Evolutionary conservation across 192 early-diverging fungal genomes (phyloP), one percentile per base, ranked within the genome.

Genomic region (Ambispora gerdemannii): DNA sequence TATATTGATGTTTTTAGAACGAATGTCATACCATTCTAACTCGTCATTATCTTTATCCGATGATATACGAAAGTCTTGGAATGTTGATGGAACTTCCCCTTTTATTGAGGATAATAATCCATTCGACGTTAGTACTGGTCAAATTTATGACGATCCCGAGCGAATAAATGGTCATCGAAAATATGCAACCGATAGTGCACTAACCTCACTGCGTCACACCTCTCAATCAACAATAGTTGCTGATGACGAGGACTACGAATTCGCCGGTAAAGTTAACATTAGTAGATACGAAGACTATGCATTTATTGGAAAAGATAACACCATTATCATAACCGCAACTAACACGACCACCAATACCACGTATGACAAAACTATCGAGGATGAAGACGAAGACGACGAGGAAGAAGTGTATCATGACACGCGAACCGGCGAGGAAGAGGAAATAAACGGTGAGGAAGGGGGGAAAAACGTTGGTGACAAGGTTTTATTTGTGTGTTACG

Each of bases 401-500:
- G 64, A 72, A 50, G 52, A 78, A 4, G 64, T 73, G 20, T 56
- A 71, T 28, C 59, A 56, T 6, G 74, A 62, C 50, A 61, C 47
- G 22, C 70, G 50, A 36, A 71, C 70, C 2, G 59, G 51, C 50
- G 47, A 35, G 47, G 64, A 35, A 34, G 17, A 28, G 34, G 15
- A 72, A 70, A 72, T 74, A 43, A 70, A 72, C 7, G 73, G 71
- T 6, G 63, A 75, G 69, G 73, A 75, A 50, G 63, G 66, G 69
- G 76, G 74, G 17, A 74, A 75, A 35, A 74, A 74, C 67, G 72
- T 67, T 22, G 63, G 66, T 60, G 78, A 75, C 0, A 63, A 76
- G 27, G 71, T 70, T 7, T 24, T 77, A 47, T 80, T 80, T 75
- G 72, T 75, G 50, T 76, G 73, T 63, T 61, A 61, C n/a, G 70